A percentile compares a stretch with the other conserved stretches of the same genome.
These are phyloP conservation scores for Ceratocystiopsis sp. DNA, from an alignment of 2,329 filamentous ascomycete genomes.

Conservation along the genomic window DNA sequence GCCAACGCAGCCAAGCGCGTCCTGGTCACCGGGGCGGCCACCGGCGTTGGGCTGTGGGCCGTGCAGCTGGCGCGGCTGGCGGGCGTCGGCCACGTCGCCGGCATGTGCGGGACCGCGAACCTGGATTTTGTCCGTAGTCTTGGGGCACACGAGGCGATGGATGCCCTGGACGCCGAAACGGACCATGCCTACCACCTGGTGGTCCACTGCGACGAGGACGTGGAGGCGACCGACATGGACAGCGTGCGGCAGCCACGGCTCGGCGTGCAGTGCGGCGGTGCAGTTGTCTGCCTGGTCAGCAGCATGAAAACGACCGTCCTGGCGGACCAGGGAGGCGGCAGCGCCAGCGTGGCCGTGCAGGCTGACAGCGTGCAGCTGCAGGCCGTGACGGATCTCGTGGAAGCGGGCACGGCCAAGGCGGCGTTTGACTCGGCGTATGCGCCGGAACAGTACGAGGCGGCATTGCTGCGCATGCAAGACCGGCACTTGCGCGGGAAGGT, in stretches of 20 bases:
- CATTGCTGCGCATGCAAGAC: constrained; percentile 5
- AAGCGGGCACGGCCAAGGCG: constrained; percentile 2
- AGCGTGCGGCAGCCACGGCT: constrained; percentile 8
- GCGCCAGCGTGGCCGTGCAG: neutral
- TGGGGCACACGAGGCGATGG: constrained; percentile 4
- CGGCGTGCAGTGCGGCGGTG: constrained; percentile 6
- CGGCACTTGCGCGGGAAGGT: constrained; percentile 8
- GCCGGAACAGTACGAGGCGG: constrained; percentile 8
- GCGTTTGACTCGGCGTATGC: constrained; percentile 7
- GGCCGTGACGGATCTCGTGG: constrained; percentile 8
- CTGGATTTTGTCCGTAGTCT: constrained; percentile 8
- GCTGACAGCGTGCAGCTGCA: constrained; percentile 8
- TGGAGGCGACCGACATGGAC: neutral
- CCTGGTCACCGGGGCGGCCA: constrained; percentile 12
- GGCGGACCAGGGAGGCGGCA: too few relatives aligned
- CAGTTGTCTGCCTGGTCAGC: constrained; percentile 8
- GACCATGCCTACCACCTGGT: constrained; percentile 8
- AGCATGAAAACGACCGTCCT: too few relatives aligned
- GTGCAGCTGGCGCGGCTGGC: constrained; percentile 12
- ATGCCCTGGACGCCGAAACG: neutral
- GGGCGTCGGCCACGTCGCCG: constrained; percentile 9
- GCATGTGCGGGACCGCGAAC: constrained; percentile 7
- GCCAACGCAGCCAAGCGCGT: constrained; percentile 8
- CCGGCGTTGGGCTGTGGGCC: constrained; percentile 11
- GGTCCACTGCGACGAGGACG: constrained; percentile 10